These are phyloP conservation scores for Komagataella phaffii DNA, from an alignment of 805 yeast genomes.

Conservation along the genomic window DNA sequence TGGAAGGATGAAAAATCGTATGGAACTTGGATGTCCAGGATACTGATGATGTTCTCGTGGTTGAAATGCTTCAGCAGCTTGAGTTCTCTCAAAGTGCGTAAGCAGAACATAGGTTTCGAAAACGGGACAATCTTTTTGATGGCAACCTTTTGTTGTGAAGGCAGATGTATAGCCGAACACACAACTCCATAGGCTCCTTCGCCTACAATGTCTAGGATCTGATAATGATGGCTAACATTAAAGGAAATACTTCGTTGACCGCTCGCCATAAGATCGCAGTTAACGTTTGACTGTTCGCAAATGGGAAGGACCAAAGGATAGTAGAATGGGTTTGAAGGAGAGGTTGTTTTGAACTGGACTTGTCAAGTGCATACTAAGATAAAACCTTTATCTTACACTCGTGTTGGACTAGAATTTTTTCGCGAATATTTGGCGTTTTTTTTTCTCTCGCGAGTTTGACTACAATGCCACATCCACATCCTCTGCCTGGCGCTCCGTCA, in stretches of 20 bases:
- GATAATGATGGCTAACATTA: conserved; percentile 80
- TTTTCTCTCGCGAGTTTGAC: neutral
- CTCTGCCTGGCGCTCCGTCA: neutral
- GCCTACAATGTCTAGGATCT: conserved; percentile 74
- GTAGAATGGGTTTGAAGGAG: neutral
- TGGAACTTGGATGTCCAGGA: conserved; percentile 84
- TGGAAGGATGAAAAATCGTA: conserved; percentile 58
- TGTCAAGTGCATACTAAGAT: neutral
- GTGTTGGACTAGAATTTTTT: neutral
- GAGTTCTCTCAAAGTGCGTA: conserved; percentile 81
- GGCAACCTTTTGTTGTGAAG: conserved; percentile 83
- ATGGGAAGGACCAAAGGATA: neutral
- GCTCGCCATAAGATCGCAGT: neutral
- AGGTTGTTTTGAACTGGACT: neutral
- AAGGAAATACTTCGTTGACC: conserved; percentile 27
- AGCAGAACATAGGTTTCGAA: conserved; percentile 76
- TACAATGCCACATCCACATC: neutral
- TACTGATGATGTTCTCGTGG: conserved; percentile 86
- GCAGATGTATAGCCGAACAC: conserved; percentile 77
- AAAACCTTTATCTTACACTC: neutral
- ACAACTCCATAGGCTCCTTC: conserved; percentile 97
- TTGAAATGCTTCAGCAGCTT: conserved; percentile 81
- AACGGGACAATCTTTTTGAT: conserved; percentile 91
- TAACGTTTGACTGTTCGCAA: neutral
- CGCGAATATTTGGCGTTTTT: neutral